Conservation (phyloP, 495 filamentous ascomycete genomes). For the Penicillium parvum region DNA sequence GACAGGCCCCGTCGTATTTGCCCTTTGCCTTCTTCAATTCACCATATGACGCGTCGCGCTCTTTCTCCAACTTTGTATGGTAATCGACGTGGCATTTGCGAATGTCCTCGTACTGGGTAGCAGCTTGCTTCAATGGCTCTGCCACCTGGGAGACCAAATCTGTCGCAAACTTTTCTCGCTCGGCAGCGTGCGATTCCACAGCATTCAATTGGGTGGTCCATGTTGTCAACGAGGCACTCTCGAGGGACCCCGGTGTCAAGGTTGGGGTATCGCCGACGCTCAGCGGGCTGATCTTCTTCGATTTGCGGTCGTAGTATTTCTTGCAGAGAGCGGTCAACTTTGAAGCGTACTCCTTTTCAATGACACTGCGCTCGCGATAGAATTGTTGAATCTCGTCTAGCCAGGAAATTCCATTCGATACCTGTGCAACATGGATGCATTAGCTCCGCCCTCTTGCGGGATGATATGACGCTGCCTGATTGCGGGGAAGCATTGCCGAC, state of each 20-base stretch:
- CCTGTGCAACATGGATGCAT: conserved; percentile 41
- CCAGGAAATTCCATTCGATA: conserved; percentile 83
- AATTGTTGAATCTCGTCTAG: conserved; percentile 96
- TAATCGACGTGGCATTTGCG: conserved; percentile 89
- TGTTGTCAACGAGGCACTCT: conserved; percentile 92
- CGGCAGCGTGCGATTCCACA: conserved; percentile 78
- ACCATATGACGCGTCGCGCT: conserved; percentile 74
- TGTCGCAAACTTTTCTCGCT: conserved; percentile 78
- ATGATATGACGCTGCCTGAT: conserved; percentile 17
- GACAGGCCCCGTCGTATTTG: conserved; percentile 88
- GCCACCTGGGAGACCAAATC: conserved; percentile 75
- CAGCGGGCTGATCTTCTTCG: conserved; percentile 78
- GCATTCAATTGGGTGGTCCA: conserved; percentile 93
- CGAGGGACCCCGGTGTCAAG: conserved; percentile 91
- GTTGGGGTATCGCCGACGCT: conserved; percentile 92
- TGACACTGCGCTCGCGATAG: conserved; percentile 86
- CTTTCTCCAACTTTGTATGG: conserved; percentile 80
- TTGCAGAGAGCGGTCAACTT: conserved; percentile 84
- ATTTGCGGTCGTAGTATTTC: conserved; percentile 95
- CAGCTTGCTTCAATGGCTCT: conserved; percentile 72
- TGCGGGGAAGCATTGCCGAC: conserved; percentile 19
- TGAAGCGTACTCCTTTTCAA: conserved; percentile 93
- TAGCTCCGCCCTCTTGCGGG: conserved; percentile 20
- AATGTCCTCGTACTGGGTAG: conserved; percentile 78
- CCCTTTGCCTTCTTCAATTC: conserved; percentile 88